phyloP scores from a whole-genome alignment of 768 basidiomycete species.

The Crucibulum laeve region DNA sequence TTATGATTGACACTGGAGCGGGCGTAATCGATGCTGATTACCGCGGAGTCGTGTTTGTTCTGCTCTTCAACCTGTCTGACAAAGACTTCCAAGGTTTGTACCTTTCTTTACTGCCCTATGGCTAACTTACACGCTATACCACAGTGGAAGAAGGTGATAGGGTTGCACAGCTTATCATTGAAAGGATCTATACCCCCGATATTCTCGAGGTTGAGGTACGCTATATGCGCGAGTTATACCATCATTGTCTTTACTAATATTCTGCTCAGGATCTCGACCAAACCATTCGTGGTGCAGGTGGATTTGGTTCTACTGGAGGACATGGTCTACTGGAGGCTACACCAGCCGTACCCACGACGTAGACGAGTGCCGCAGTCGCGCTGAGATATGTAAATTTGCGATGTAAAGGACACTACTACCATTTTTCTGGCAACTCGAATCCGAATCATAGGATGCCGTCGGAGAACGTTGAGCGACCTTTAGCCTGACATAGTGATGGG shows the following conservation, averaged over 20 bases:
- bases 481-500: too few species aligned
- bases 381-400: too few species aligned
- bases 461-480: too few species aligned
- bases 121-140: slow-evolving; percentile 2
- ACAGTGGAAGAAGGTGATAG: slow-evolving; percentile 90
- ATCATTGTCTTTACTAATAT: slow-evolving; percentile 5
- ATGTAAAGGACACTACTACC: too few species aligned
- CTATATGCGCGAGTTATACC: slow-evolving; percentile 6
- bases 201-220: slow-evolving; percentile 83
- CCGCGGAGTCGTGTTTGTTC: slow-evolving; percentile 83
- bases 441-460: too few species aligned
- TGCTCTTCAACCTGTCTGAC: slow-evolving; percentile 91
- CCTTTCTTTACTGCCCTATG: neutral
- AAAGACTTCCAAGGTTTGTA: slow-evolving; percentile 77
- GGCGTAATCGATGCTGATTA: slow-evolving; percentile 98
- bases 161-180: slow-evolving; percentile 93
- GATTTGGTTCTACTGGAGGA: slow-evolving; percentile 96
- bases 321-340: slow-evolving; percentile 43
- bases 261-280: slow-evolving; percentile 69
- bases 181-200: slow-evolving; percentile 83
- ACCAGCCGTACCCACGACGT: neutral
- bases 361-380: neutral
- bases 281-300: slow-evolving; percentile 78
- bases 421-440: too few species aligned
- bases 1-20: slow-evolving; percentile 97